Conservation (phyloP, 495 filamentous ascomycete genomes). For the Emericellopsis terricola region DNA sequence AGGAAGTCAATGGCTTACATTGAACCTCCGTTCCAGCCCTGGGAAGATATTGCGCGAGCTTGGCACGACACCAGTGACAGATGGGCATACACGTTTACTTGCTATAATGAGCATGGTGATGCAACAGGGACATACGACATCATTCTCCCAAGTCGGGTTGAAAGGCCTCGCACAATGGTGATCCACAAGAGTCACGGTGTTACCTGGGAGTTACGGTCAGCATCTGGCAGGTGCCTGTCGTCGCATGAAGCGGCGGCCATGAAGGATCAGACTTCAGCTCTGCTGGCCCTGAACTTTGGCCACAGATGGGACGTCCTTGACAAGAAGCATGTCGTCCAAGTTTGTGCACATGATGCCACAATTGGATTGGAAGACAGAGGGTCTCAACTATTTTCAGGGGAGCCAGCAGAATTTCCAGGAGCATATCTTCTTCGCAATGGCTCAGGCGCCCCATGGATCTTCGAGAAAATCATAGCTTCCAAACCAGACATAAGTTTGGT, state of each 20-base stretch:
- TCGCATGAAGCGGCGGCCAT: slow-evolving; percentile 8
- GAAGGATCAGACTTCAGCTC: slow-evolving; percentile 21
- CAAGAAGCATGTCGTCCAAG: slow-evolving; percentile 22
- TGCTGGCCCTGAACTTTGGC: slow-evolving; percentile 32
- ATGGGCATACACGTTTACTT: slow-evolving; percentile 13
- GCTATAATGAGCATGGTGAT: slow-evolving; percentile 12
- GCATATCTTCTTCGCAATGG: slow-evolving; percentile 19
- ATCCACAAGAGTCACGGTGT: slow-evolving; percentile 31
- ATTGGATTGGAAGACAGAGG: too few species aligned
- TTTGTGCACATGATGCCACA: too few species aligned
- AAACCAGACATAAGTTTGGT: slow-evolving; percentile 18
- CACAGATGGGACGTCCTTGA: slow-evolving; percentile 15
- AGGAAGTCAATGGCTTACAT: slow-evolving; percentile 32
- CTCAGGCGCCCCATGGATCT: slow-evolving; percentile 12
- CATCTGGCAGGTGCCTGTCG: background rate
- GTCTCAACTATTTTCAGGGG: too few species aligned
- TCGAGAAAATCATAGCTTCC: slow-evolving; percentile 11
- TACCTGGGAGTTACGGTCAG: slow-evolving; percentile 15
- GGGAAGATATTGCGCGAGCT: slow-evolving; percentile 36
- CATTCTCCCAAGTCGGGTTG: slow-evolving; percentile 24
- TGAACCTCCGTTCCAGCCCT: slow-evolving; percentile 43
- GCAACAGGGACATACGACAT: slow-evolving; percentile 22
- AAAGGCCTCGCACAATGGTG: slow-evolving; percentile 21
- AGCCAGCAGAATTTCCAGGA: too few species aligned
- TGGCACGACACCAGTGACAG: slow-evolving; percentile 21